Percentiles rank a stretch among this genome's conserved stretches.
phyloP scores from a whole-genome alignment of 2,329 filamentous ascomycete species.

The Clarireedia homoeocarpa region DNA sequence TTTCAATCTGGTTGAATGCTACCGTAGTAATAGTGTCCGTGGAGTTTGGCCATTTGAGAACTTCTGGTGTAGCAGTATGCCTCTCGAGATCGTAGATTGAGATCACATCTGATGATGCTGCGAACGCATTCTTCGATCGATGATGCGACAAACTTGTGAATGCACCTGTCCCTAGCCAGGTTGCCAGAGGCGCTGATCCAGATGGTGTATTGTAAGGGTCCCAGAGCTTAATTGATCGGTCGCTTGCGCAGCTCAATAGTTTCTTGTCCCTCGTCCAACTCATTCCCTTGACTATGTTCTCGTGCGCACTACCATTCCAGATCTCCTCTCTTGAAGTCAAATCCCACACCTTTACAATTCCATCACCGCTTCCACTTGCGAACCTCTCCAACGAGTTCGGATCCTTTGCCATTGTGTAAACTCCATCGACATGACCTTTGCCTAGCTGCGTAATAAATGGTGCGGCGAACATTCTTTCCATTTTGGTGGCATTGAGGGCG shows the following conservation, averaged over 20 bases:
- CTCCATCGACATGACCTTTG: constrained; percentile 84
- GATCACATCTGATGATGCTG: constrained; percentile 68
- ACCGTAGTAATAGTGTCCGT: constrained; percentile 86
- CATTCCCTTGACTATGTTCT: constrained; percentile 87
- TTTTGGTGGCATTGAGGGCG: constrained; percentile 76
- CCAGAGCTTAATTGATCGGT: constrained; percentile 83
- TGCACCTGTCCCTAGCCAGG: constrained; percentile 74
- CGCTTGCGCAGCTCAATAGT: constrained; percentile 77
- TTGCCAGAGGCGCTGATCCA: constrained; percentile 65
- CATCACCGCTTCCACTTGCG: constrained; percentile 83
- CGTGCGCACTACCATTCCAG: constrained; percentile 76
- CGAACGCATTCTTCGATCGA: constrained; percentile 69
- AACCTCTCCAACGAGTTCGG: constrained; percentile 65
- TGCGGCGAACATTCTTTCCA: constrained; percentile 85
- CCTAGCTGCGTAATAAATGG: constrained; percentile 85
- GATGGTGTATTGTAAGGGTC: constrained; percentile 73
- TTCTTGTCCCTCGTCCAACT: constrained; percentile 83
- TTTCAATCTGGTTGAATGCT: constrained; percentile 90
- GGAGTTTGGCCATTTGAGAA: constrained; percentile 77
- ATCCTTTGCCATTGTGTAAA: constrained; percentile 75
- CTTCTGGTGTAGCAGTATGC: constrained; percentile 72
- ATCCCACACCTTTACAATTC: constrained; percentile 91
- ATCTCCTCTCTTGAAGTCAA: constrained; percentile 63
- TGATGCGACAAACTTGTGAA: constrained; percentile 85
- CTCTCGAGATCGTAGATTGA: constrained; percentile 84